Evolutionary conservation across 2,329 filamentous ascomycete species (phyloP).

Genomic region (Diaporthe citriasiana): DNA sequence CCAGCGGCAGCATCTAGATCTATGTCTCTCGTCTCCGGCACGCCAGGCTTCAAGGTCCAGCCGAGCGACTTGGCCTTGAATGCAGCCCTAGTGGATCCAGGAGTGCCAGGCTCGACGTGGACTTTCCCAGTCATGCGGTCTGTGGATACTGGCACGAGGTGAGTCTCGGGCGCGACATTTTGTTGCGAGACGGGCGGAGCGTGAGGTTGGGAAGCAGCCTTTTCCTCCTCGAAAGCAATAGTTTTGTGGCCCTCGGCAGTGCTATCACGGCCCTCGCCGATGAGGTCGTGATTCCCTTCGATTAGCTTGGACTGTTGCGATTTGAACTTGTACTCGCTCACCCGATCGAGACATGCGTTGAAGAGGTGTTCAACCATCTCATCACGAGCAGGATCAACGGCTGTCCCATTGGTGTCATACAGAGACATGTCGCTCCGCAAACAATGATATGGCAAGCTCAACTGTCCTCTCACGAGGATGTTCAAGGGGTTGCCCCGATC

Average conservation of each 20-base stretch:
- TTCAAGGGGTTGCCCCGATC: slow-evolving; percentile 96
- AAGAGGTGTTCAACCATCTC: slow-evolving; percentile 90
- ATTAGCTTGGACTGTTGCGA: slow-evolving; percentile 77
- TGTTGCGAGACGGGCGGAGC: slow-evolving; percentile 68
- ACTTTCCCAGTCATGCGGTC: slow-evolving; percentile 80
- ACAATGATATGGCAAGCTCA: slow-evolving; percentile 87
- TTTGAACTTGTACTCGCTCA: slow-evolving; percentile 91
- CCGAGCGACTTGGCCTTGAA: slow-evolving; percentile 85
- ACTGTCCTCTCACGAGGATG: slow-evolving; percentile 88
- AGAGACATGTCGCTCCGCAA: slow-evolving; percentile 86
- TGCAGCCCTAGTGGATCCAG: slow-evolving; percentile 79
- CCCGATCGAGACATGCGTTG: slow-evolving; percentile 93
- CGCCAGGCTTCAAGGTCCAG: slow-evolving; percentile 79
- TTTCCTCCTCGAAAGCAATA: slow-evolving; percentile 81
- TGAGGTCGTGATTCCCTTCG: slow-evolving; percentile 84
- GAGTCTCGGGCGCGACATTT: slow-evolving; percentile 65
- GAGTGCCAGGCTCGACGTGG: slow-evolving; percentile 78
- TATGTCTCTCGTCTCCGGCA: slow-evolving; percentile 75
- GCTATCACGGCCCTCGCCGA: slow-evolving; percentile 87
- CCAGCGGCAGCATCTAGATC: slow-evolving; percentile 77
- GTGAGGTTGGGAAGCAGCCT: slow-evolving; percentile 71
- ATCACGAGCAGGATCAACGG: slow-evolving; percentile 85
- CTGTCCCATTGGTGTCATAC: slow-evolving; percentile 84
- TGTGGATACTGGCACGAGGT: slow-evolving; percentile 74
- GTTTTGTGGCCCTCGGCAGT: slow-evolving; percentile 77